Evolutionary conservation across 2,329 filamentous ascomycete species (phyloP).

Genomic region (Epicoccum nigrum): DNA sequence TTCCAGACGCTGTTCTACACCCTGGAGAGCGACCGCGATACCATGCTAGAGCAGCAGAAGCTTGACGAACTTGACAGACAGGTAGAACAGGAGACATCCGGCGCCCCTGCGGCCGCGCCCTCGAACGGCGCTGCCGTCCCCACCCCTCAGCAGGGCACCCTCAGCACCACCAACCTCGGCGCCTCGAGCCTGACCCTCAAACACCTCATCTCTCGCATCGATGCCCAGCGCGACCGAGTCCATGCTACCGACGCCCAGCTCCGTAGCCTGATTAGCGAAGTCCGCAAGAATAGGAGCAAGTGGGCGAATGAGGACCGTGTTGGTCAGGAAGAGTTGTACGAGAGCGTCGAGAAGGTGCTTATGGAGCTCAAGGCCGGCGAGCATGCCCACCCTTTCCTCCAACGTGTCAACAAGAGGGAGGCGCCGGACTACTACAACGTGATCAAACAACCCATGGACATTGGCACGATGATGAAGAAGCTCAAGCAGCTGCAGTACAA

Average conservation of each 20-base stretch:
- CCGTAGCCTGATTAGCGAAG: conserved; percentile 92
- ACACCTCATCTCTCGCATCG: conserved; percentile 94
- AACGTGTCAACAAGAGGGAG: conserved; percentile 94
- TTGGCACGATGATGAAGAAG: conserved; percentile 98
- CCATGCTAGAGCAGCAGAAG: conserved; percentile 97
- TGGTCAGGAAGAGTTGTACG: conserved; percentile 96
- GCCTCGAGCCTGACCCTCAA: conserved; percentile 96
- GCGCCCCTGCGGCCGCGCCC: conserved; percentile 53
- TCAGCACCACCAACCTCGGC: conserved; percentile 92
- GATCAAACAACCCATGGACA: conserved; percentile 97
- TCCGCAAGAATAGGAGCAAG: conserved; percentile 96
- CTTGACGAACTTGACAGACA: conserved; percentile 96
- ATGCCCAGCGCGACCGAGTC: conserved; percentile 88
- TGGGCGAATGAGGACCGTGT: conserved; percentile 98
- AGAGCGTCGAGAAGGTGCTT: conserved; percentile 94
- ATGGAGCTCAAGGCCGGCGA: conserved; percentile 97
- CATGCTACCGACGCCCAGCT: conserved; percentile 91
- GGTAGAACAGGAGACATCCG: conserved; percentile 92
- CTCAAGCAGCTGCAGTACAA: conserved; percentile 69
- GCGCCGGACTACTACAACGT: conserved; percentile 93
- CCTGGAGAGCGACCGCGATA: conserved; percentile 90
- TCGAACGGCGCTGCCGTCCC: conserved; percentile 58
- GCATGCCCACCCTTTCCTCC: conserved; percentile 94
- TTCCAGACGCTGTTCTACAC: conserved; percentile 96
- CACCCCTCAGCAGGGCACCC: conserved; percentile 77